Percentiles rank a stretch among this genome's conserved stretches.
Evolutionary conservation across 139 green algal genomes (phyloP).

Genomic region (Limnomonas spitsbergensis): DNA sequence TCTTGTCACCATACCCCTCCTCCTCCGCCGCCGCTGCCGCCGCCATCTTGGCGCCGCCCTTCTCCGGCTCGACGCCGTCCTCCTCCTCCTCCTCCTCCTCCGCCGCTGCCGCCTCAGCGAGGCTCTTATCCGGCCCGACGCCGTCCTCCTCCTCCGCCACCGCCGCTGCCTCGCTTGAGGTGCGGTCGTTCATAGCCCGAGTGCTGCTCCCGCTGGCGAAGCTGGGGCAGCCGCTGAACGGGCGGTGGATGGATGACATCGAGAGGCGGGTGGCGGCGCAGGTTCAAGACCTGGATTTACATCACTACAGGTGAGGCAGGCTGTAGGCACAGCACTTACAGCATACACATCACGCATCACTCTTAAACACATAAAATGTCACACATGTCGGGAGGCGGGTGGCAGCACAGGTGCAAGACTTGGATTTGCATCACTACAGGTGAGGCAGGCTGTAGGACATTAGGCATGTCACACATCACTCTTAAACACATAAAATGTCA

Average conservation of each 20-base stretch:
- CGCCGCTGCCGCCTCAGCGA: not conserved
- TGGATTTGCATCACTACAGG: too few species aligned
- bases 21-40: too few species aligned
- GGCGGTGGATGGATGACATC: not conserved
- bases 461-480: too few species aligned
- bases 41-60: not conserved
- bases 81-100: not conserved
- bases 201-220: conserved; percentile 5
- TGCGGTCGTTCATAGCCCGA: not conserved
- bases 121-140: not conserved
- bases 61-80: not conserved
- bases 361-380: too few species aligned
- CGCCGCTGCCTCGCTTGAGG: not conserved
- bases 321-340: not conserved
- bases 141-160: not conserved
- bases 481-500: too few species aligned
- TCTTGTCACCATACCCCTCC: not conserved
- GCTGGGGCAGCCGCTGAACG: not conserved
- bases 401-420: too few species aligned
- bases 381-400: too few species aligned
- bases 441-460: too few species aligned
- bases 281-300: not conserved
- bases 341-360: too few species aligned
- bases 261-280: not conserved
- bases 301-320: not conserved